These are phyloP conservation scores for Populus davidiana DNA, from an alignment of 345 rosid genomes.

Conservation along the genomic window DNA sequence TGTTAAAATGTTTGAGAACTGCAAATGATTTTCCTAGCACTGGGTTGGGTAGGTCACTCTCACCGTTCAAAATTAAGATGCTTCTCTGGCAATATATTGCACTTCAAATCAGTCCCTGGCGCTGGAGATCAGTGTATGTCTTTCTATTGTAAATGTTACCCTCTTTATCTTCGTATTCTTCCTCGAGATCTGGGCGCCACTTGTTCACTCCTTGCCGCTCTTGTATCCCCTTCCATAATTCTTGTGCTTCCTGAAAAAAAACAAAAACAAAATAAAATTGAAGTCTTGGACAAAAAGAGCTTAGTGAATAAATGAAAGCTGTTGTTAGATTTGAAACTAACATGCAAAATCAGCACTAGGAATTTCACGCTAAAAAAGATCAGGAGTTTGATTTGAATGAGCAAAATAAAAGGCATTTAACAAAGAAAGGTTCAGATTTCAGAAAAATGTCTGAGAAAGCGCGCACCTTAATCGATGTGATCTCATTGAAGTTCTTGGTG, in stretches of 20 bases:
- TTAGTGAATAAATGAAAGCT: not conserved
- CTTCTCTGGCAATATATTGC: not conserved
- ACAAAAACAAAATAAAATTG: too few species aligned
- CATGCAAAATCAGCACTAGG: not conserved
- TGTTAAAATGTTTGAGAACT: not conserved
- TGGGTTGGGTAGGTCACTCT: not conserved
- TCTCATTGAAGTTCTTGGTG: conserved; percentile 97
- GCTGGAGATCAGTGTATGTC: conserved; percentile 93
- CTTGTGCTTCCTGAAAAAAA: conserved; percentile 75
- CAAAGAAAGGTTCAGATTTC: not conserved
- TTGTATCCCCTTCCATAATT: conserved; percentile 89
- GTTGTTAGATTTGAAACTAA: not conserved
- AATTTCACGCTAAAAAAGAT: not conserved
- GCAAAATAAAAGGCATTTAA: not conserved
- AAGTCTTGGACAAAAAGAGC: too few species aligned
- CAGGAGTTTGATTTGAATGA: not conserved
- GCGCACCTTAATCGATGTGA: conserved; percentile 76
- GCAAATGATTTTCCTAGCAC: not conserved
- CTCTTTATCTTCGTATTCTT: conserved; percentile 97
- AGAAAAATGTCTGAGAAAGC: not conserved
- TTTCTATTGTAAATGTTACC: conserved; percentile 98
- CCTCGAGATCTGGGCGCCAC: conserved; percentile 99
- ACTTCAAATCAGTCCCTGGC: conserved; percentile 75
- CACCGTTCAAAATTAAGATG: not conserved
- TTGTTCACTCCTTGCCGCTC: conserved; percentile 81